Conservation (phyloP, 176 grass and related monocot genomes). For the Lolium multiflorum region DNA sequence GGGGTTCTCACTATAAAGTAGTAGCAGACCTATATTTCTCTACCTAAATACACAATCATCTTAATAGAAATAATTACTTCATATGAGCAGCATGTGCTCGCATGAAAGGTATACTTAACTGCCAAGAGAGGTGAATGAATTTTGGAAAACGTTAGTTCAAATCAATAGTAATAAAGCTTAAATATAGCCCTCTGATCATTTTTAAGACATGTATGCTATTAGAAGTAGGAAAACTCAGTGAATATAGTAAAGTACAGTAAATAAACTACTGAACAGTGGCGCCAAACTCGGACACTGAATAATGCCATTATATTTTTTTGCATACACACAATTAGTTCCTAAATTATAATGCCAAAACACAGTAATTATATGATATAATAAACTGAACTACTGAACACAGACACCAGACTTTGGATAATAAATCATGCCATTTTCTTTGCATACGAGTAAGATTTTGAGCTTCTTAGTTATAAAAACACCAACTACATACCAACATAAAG, state of each 20-base stretch:
- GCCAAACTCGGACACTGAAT: constrained; percentile 6
- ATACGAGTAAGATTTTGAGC: background rate
- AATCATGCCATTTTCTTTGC: background rate
- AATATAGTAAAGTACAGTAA: constrained; percentile 15
- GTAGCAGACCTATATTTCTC: constrained; percentile 21
- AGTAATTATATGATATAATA: constrained; percentile 18
- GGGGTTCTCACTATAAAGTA: constrained; percentile 8
- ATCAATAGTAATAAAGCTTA: constrained; percentile 7
- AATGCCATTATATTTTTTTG: background rate
- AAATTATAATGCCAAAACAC: background rate
- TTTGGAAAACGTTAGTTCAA: background rate
- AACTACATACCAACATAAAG: constrained; percentile 12
- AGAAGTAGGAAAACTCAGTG: background rate
- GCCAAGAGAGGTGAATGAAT: constrained; percentile 5
- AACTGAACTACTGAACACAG: constrained; percentile 22
- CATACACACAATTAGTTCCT: constrained; percentile 7
- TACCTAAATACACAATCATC: constrained; percentile 10
- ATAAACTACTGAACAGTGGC: constrained; percentile 10
- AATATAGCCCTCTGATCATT: constrained; percentile 8
- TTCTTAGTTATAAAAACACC: background rate
- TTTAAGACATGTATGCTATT: background rate
- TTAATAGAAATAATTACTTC: background rate
- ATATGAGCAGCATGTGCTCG: constrained; percentile 2
- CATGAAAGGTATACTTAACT: background rate
- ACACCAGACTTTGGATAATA: background rate